phyloP scores from a whole-genome alignment of 2,329 filamentous ascomycete genomes.

The Claviceps quebecensis region DNA sequence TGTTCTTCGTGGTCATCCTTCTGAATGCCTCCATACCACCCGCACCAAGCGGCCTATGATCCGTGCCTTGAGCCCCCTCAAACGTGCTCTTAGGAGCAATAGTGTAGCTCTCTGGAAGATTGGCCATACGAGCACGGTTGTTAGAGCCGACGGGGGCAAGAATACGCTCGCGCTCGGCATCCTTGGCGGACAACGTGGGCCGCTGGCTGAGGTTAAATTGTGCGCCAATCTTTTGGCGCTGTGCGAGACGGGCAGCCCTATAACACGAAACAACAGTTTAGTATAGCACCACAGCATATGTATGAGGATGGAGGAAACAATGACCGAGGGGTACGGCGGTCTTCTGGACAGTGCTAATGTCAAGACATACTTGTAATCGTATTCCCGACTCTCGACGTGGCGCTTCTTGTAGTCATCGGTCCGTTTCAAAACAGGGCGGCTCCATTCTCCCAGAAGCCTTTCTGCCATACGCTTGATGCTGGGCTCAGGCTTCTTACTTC shows the following conservation, averaged over 20 bases:
- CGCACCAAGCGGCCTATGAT: constrained; percentile 48
- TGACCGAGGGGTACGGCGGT: background rate
- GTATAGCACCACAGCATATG: background rate
- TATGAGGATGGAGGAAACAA: background rate
- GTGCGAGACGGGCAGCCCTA: constrained; percentile 40
- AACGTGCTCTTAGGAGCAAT: constrained; percentile 50
- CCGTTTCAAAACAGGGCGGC: constrained; percentile 80
- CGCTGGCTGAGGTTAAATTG: constrained; percentile 38
- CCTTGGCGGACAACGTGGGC: constrained; percentile 27
- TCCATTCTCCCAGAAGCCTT: constrained; percentile 88
- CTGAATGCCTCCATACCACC: constrained; percentile 50
- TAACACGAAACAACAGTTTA: constrained; percentile 1
- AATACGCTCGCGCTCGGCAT: constrained; percentile 42
- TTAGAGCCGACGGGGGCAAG: constrained; percentile 40
- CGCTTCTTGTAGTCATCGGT: constrained; percentile 92
- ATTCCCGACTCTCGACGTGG: constrained; percentile 47
- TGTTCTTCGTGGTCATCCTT: constrained; percentile 50
- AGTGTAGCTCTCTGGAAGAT: constrained; percentile 42
- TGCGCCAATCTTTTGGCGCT: constrained; percentile 32
- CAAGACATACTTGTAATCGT: constrained; percentile 41
- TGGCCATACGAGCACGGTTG: constrained; percentile 43
- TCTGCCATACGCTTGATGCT: constrained; percentile 90
- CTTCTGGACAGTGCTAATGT: background rate
- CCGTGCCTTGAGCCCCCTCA: constrained; percentile 34
- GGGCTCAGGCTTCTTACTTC: constrained; percentile 77